Conservation (phyloP, 2,329 filamentous ascomycete genomes). For the Microcyclospora tardicrescens region DNA sequence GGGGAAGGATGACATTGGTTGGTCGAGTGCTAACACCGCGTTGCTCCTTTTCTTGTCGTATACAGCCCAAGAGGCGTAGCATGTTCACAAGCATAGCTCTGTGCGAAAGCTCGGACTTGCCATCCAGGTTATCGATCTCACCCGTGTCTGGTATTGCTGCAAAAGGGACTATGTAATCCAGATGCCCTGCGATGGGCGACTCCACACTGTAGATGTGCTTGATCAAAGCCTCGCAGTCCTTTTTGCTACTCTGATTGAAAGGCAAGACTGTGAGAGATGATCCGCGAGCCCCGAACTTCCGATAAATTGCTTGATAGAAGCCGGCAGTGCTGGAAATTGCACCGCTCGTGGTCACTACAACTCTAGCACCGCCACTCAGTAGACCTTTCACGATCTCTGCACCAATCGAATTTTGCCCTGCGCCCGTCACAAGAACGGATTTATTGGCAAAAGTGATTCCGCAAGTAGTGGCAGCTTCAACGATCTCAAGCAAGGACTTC, state of each 20-base stretch:
- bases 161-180: slow-evolving; percentile 88
- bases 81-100: slow-evolving; percentile 97
- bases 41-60: slow-evolving; percentile 78
- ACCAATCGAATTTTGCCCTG: slow-evolving; percentile 89
- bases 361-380: slow-evolving; percentile 87
- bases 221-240: slow-evolving; percentile 82
- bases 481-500: too few species aligned
- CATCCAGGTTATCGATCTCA: slow-evolving; percentile 88
- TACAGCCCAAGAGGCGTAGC: slow-evolving; percentile 72
- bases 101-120: slow-evolving; percentile 89
- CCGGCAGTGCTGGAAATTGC: slow-evolving; percentile 93
- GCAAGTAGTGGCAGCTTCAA: too few species aligned
- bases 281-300: slow-evolving; percentile 75
- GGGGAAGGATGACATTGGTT: slow-evolving; percentile 81
- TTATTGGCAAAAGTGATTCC: slow-evolving; percentile 86
- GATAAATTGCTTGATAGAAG: slow-evolving; percentile 97
- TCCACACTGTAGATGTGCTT: slow-evolving; percentile 92
- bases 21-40: slow-evolving; percentile 84
- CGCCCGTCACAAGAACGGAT: slow-evolving; percentile 92
- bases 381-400: slow-evolving; percentile 88
- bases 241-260: slow-evolving; percentile 96
- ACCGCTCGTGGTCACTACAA: slow-evolving; percentile 84
- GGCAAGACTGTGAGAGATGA: slow-evolving; percentile 93
- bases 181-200: slow-evolving; percentile 60
- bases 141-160: slow-evolving; percentile 93